Conservation (phyloP, 2,329 filamentous ascomycete species). For the Arachnopeziza araneosa region DNA sequence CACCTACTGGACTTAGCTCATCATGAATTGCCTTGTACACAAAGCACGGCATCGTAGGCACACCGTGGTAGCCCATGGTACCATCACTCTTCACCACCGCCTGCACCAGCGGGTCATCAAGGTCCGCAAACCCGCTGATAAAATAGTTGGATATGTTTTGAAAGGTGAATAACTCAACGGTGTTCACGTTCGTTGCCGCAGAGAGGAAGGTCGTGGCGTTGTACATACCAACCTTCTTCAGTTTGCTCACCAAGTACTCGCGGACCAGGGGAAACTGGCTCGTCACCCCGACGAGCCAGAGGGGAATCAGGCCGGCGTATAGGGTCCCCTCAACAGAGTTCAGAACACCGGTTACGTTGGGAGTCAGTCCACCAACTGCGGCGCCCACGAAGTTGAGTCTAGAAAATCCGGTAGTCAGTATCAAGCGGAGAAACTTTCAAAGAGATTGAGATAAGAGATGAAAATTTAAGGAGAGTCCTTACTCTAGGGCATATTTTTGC, state of each 20-base stretch:
- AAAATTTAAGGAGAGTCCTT: too few relatives aligned
- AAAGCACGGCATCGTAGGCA: conserved; percentile 3
- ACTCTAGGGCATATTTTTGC: too few relatives aligned
- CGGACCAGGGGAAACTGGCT: conserved; percentile 9
- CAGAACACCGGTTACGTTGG: conserved; percentile 25
- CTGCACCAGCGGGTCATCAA: conserved; percentile 6
- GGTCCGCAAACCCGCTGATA: conserved; percentile 29
- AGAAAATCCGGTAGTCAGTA: too few relatives aligned
- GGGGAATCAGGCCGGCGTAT: conserved; percentile 25
- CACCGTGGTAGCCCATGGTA: conserved; percentile 2
- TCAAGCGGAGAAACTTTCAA: too few relatives aligned
- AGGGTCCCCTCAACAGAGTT: neutral
- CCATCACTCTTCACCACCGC: conserved; percentile 2
- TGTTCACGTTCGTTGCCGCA: conserved; percentile 23
- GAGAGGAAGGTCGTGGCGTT: conserved; percentile 32
- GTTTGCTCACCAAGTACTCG: conserved; percentile 1
- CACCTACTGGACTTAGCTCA: neutral
- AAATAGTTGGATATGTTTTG: conserved; percentile 37
- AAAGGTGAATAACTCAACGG: conserved; percentile 27
- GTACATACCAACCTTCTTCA: conserved; percentile 20
- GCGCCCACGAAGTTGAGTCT: too few relatives aligned
- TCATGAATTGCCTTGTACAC: conserved; percentile 4
- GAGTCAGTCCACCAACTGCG: neutral
- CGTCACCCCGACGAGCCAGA: conserved; percentile 8
- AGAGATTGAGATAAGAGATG: too few relatives aligned